Evolutionary conservation across 257 asterid genomes (phyloP).

Genomic region (Nicotiana tabacum): DNA sequence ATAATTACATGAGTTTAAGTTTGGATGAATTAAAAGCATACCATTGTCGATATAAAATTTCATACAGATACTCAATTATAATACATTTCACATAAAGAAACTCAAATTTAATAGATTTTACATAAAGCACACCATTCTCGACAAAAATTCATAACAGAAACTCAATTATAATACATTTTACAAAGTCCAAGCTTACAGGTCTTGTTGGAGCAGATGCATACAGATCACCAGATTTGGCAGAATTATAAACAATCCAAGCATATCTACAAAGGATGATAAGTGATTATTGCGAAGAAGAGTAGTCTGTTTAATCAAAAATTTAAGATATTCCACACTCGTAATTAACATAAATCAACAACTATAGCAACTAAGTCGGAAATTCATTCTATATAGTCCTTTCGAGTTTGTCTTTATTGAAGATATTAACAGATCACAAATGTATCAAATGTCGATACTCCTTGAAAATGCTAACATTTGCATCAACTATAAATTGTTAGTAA

Average conservation of each 20-base stretch:
- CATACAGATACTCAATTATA: no score
- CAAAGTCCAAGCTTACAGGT: conserved; percentile 49
- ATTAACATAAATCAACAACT: neutral
- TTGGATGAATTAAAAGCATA: no score
- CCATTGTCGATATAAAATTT: no score
- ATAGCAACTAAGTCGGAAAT: neutral
- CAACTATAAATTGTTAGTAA: neutral
- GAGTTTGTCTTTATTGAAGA: neutral
- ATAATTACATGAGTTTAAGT: no score
- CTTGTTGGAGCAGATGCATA: conserved; percentile 83
- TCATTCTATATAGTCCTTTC: neutral
- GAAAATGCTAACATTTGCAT: neutral
- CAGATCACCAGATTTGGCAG: conserved; percentile 79
- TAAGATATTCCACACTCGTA: neutral
- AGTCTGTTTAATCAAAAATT: neutral
- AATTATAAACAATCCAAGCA: conserved; percentile 69
- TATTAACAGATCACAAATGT: neutral
- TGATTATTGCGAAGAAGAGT: neutral
- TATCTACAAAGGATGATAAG: conserved; percentile 38
- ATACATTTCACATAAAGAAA: no score
- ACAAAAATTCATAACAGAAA: neutral
- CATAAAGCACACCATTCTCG: no score
- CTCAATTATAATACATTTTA: neutral
- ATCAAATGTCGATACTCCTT: neutral
- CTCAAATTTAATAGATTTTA: no score